A percentile compares a stretch with the other conserved stretches of the same genome.
Evolutionary conservation across 331 rosid species (phyloP).

Genomic region (Telfairia occidentalis): DNA sequence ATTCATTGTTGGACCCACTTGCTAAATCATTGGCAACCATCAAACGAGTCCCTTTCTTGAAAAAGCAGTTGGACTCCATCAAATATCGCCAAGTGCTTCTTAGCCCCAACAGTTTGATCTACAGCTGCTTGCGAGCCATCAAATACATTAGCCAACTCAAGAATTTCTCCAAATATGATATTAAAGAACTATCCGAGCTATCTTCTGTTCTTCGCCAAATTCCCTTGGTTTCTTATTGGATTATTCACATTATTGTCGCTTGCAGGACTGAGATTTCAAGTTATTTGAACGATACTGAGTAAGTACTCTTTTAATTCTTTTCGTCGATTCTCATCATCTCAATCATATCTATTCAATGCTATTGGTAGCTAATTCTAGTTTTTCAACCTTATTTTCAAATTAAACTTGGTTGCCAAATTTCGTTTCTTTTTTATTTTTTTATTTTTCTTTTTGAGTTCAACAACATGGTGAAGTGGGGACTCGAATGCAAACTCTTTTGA

Average conservation of each 20-base stretch:
- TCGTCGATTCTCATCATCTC: too few species aligned
- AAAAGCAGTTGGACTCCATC: not conserved
- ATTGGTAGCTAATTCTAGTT: not conserved
- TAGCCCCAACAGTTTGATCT: not conserved
- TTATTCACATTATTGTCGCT: constrained; percentile 7
- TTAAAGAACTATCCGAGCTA: not conserved
- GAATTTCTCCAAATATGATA: not conserved
- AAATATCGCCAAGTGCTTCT: not conserved
- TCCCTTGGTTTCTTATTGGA: constrained; percentile 4
- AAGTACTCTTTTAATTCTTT: not conserved
- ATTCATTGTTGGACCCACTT: not conserved
- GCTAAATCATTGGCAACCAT: not conserved
- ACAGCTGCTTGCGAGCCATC: not conserved
- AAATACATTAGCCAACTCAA: not conserved
- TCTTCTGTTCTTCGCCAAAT: not conserved
- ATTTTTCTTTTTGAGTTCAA: too few species aligned
- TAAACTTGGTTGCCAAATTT: too few species aligned
- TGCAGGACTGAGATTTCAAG: not conserved
- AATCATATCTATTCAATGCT: not conserved
- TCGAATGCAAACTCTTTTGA: too few species aligned
- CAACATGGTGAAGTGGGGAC: too few species aligned
- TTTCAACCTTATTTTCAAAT: too few species aligned
- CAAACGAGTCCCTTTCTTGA: constrained; percentile 3
- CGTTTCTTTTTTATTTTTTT: too few species aligned
- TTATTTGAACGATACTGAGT: not conserved